These are phyloP conservation scores for Solanum gracilifrons DNA, from an alignment of 257 asterid genomes.

Conservation along the genomic window DNA sequence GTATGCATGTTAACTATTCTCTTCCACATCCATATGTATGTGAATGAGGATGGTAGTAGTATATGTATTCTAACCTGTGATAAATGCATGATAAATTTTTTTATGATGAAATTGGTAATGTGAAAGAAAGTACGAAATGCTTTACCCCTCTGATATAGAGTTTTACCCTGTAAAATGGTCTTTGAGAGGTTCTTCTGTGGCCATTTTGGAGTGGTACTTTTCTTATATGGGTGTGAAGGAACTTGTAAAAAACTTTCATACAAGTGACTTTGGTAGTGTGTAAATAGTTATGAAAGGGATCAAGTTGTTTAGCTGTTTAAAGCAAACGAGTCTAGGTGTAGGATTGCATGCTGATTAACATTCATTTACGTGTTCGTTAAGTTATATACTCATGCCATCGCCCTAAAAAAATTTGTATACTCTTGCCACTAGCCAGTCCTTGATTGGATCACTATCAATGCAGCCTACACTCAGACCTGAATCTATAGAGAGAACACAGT, in stretches of 20 bases:
- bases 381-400: neutral
- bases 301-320: neutral
- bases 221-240: neutral
- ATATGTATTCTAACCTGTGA: neutral
- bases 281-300: neutral
- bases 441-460: neutral
- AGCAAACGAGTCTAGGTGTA: neutral
- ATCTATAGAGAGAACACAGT: neutral
- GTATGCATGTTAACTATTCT: slow-evolving; percentile 14
- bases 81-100: neutral
- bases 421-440: neutral
- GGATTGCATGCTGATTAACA: neutral
- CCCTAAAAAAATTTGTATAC: neutral
- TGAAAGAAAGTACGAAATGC: neutral
- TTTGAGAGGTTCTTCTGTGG: neutral
- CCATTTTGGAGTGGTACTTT: neutral
- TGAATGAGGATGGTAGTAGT: neutral
- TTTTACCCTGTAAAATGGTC: neutral
- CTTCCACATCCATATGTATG: neutral
- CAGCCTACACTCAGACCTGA: neutral
- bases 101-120: neutral
- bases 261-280: neutral
- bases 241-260: neutral
- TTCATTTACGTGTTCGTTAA: neutral
- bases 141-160: neutral